Base-by-base conservation (phyloP, 441 rosid genomes). In the Codiaeum variegatum region DNA sequence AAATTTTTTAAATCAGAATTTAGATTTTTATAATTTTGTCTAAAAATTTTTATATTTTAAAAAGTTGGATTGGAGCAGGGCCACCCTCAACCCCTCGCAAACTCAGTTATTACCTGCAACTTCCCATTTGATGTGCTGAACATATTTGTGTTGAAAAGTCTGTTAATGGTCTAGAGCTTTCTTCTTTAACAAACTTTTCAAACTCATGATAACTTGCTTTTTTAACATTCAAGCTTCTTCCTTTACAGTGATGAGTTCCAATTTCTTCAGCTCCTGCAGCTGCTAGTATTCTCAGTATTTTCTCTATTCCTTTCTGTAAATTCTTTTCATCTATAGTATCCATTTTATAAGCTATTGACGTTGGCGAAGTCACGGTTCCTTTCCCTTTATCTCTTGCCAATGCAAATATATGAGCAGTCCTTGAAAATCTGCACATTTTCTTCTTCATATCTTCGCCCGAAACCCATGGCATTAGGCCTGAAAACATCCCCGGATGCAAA, bases 111-210 rank as follows among this genome's bases (percentile, higher is more conserved):
- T n/a, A n/a, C 75, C 92, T 79, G 81, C 96, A 93, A 69, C 94
- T 93, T 24, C 95, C 97, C 97, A 91, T 91, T 78, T 93, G 94
- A 78, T 93, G 97, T 51, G 97, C 97, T 38, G 98, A 93, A 76
- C 90, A 78, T 38, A 91, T 61, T 21, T 83, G 86, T 3, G 88
- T 76, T 4, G 81, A 63, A 49, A 89, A 76, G 72, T 78, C 82
- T 51, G 81, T 80, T 55, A 91, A 70, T 21, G 77, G 34, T 78
- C 84, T 80, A 29, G 74, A 70, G 62, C 90, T 92, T 80, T 93
- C 97, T 76, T 86, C 90, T 36, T 70, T 85, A 74, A 92, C 91
- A 63, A 88, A 87, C 72, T 60, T 79, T 52, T 87, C 88, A 59
- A 88, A 82, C 76, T 86, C 89, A 29, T 44, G 72, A 2, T 71